Percentiles rank a stretch among this genome's conserved stretches.
These are phyloP conservation scores for Penstemon newberryi DNA, from an alignment of 257 asterid species.

Conservation along the genomic window DNA sequence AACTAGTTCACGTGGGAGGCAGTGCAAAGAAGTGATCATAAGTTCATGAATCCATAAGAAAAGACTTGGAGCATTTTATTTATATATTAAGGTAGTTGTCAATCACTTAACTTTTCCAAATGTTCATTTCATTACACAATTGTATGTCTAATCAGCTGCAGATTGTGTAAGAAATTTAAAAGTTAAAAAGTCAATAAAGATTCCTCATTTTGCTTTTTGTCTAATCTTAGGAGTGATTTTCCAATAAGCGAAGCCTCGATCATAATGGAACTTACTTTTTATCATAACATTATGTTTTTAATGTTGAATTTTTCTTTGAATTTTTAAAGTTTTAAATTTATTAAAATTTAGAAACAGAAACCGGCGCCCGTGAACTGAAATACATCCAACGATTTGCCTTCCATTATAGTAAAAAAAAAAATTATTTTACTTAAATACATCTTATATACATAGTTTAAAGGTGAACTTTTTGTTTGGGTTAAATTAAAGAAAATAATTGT, in stretches of 20 bases:
- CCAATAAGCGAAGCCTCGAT: background rate
- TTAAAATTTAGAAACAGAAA: too few species aligned
- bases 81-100: background rate
- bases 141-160: slow-evolving; percentile 29
- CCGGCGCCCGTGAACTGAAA: too few species aligned
- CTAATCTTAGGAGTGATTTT: background rate
- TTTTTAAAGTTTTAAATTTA: too few species aligned
- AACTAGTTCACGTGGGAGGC: slow-evolving; percentile 35
- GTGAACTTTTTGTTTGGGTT: too few species aligned
- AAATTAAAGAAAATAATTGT: too few species aligned
- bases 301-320: slow-evolving; percentile 10
- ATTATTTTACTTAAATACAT: too few species aligned
- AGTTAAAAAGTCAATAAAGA: background rate
- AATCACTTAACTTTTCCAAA: background rate
- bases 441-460: too few species aligned
- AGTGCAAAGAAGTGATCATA: slow-evolving; percentile 24
- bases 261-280: slow-evolving; percentile 2
- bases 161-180: background rate
- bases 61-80: slow-evolving; percentile 6
- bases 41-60: slow-evolving; percentile 21
- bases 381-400: too few species aligned
- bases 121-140: slow-evolving; percentile 16
- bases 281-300: background rate
- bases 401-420: too few species aligned
- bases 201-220: slow-evolving; percentile 11